These are phyloP conservation scores for Teratosphaeria viscida DNA, from an alignment of 2,329 filamentous ascomycete genomes.

Conservation along the genomic window DNA sequence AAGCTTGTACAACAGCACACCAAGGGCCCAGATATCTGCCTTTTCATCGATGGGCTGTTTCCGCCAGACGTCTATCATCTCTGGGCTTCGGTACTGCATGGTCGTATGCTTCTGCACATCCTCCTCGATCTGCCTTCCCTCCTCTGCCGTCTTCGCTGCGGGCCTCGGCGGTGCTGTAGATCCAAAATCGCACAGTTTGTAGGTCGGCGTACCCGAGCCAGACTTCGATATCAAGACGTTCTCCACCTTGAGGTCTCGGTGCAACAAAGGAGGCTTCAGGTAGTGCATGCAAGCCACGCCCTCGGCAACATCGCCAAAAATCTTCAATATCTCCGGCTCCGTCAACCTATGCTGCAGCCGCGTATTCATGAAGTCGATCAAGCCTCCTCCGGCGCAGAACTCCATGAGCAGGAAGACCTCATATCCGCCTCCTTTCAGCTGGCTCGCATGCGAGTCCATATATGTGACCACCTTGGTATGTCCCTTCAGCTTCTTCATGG, in stretches of 20 bases:
- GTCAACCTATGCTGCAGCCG: slow-evolving; percentile 90
- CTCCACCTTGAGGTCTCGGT: slow-evolving; percentile 94
- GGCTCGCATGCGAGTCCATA: slow-evolving; percentile 94
- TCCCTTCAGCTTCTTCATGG: slow-evolving; percentile 98
- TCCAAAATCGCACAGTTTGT: slow-evolving; percentile 98
- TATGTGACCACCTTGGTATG: slow-evolving; percentile 95
- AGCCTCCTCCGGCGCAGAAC: slow-evolving; percentile 82
- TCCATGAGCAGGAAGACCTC: slow-evolving; percentile 99
- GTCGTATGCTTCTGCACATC: slow-evolving; percentile 96
- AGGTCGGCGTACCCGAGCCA: slow-evolving; percentile 52
- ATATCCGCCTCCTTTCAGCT: slow-evolving; percentile 84
- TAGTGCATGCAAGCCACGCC: slow-evolving; percentile 99
- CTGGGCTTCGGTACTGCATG: slow-evolving; percentile 90
- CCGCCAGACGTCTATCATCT: slow-evolving; percentile 97
- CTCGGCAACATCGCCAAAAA: slow-evolving; percentile 91
- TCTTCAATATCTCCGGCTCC: slow-evolving; percentile 93
- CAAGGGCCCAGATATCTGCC: slow-evolving; percentile 95
- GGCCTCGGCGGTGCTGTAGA: slow-evolving; percentile 75
- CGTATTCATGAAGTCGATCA: slow-evolving; percentile 99
- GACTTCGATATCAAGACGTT: slow-evolving; percentile 74
- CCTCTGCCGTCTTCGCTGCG: slow-evolving; percentile 73
- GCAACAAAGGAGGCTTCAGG: slow-evolving; percentile 81
- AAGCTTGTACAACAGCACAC: slow-evolving; percentile 90
- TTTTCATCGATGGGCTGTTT: slow-evolving; percentile 97
- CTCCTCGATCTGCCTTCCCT: slow-evolving; percentile 88